A percentile compares a stretch with the other conserved stretches of the same genome.
Evolutionary conservation across 176 grass and related monocot species (phyloP).

Genomic region (Calamus simplicifolius): DNA sequence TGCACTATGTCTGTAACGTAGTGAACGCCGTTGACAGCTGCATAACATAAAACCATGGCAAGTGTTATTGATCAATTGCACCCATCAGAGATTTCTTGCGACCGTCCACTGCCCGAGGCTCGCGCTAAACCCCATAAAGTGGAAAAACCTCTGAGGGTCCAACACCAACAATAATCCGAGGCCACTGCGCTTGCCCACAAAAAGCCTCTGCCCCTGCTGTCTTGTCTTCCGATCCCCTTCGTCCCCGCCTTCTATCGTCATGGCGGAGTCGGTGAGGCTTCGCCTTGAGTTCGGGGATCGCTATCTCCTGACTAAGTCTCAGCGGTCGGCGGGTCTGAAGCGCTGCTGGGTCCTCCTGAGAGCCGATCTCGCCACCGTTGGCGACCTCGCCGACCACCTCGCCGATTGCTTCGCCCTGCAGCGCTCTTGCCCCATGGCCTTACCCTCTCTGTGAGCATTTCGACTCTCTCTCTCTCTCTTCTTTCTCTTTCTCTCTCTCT

Average conservation of each 20-base stretch:
- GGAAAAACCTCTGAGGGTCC: too few species aligned
- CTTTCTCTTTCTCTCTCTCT: background rate
- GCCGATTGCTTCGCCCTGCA: background rate
- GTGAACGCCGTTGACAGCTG: too few species aligned
- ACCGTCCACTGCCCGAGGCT: too few species aligned
- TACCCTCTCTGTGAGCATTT: background rate
- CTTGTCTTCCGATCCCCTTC: too few species aligned
- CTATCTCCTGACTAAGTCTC: background rate
- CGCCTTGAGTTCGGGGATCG: background rate
- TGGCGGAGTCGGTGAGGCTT: background rate
- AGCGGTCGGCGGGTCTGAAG: background rate
- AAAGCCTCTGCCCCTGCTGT: too few species aligned
- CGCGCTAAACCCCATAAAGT: too few species aligned
- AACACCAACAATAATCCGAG: too few species aligned
- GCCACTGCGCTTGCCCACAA: too few species aligned
- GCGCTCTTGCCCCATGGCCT: slow-evolving; percentile 3
- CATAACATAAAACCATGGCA: too few species aligned
- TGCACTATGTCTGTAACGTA: too few species aligned
- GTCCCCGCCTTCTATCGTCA: background rate
- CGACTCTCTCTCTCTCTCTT: background rate
- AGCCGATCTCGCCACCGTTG: background rate
- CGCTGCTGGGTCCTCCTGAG: slow-evolving; percentile 9
- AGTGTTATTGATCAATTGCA: too few species aligned
- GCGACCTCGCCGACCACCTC: slow-evolving; percentile 2
- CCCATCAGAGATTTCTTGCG: too few species aligned